Base-by-base conservation (phyloP, 169 alveolate genomes). In the Babesia ovis region DNA sequence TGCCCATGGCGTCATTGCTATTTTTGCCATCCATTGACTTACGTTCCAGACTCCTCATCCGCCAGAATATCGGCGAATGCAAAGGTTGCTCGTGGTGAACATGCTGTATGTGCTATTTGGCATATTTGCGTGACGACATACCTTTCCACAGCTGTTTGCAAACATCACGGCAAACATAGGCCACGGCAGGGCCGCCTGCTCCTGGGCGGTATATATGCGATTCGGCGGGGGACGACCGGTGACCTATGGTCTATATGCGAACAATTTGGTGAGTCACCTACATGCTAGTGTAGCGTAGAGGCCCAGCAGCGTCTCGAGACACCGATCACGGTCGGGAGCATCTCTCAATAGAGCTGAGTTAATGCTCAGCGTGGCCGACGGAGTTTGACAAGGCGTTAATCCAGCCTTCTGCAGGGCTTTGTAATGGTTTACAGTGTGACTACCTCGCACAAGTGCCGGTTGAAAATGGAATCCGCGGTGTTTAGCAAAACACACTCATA, bases 361-460 rank as follows among this genome's bases (percentile, higher is more conserved):
- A 0, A 69, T 11, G 50, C 37, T 69, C 3, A 74, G 55, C 27
- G 48, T 77, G 23, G 64, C 51, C 14, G 70, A 25, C 12, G 74
- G 25, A 35, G 22, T 20, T 4, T 22, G 22, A 34, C 82, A 79
- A 16, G 83, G 68, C 2, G 37, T 14, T 8, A 79, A n/a, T 6
- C 86, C 86, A n/a, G 72, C 35, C n/a, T 57, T 74, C 86, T 79
- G 48, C 14, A 41, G 46, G 14, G 8, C n/a, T 39, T 9, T 39
- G 14, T 9, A 39, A 39, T 39, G 8, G 14, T 9, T 39, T 39
- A 39, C 46, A 8, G n/a, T 14, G 46, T 39, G 8, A 39, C 8
- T 57, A 79, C 86, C 75, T 79, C 77, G 61, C 86, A 79, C 18
- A 79, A 27, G 61, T 60, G 81, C 8, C 68, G 50, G 58, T 79